Conservation (phyloP, 2,329 filamentous ascomycete species). For the Fusarium sp. region DNA sequence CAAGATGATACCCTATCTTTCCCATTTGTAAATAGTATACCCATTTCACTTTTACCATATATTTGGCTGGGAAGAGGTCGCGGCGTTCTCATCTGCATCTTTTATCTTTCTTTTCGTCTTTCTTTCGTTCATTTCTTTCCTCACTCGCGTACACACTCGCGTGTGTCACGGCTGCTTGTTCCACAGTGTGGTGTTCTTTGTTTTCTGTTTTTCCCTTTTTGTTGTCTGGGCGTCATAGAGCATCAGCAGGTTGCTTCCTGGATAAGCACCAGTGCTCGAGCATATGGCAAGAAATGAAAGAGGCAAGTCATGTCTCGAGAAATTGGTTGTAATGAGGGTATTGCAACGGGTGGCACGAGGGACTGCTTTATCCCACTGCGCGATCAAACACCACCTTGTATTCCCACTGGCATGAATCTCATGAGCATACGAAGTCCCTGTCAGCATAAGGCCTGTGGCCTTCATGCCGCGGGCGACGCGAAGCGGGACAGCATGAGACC, state of each 20-base stretch:
- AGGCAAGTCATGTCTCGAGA: neutral
- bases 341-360: neutral
- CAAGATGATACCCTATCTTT: conserved; percentile 5
- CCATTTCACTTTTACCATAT: conserved; percentile 1
- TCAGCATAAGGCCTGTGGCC: conserved; percentile 1
- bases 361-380: neutral
- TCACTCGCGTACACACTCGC: no score
- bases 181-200: neutral
- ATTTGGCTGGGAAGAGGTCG: neutral
- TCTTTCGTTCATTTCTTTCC: neutral
- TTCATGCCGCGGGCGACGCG: neutral
- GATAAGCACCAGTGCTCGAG: neutral
- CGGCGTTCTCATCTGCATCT: neutral
- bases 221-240: neutral
- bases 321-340: neutral
- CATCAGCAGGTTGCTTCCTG: neutral
- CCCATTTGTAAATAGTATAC: conserved; percentile 3
- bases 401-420: neutral
- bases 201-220: neutral
- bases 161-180: neutral
- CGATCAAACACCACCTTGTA: neutral
- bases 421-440: neutral
- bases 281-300: neutral
- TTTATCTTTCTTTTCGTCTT: neutral
- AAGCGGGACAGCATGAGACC: neutral